phyloP scores from a whole-genome alignment of 768 basidiomycete species.

The Trametes villosa region DNA sequence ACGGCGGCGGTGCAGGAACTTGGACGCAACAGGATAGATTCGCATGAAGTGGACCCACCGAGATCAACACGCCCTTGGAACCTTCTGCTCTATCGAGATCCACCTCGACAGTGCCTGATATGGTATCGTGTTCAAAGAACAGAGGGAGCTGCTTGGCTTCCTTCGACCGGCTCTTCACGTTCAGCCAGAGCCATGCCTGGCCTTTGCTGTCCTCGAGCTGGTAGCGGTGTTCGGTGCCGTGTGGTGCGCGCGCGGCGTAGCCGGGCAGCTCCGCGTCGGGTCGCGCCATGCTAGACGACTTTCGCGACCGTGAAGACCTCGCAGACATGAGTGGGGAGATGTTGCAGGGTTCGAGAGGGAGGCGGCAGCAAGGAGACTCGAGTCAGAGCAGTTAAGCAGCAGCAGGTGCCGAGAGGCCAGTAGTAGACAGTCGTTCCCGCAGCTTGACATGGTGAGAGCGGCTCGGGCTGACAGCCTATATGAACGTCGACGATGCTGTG shows the following conservation, averaged over 20 bases:
- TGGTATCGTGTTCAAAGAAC: conserved; percentile 51
- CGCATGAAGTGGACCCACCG: conserved; percentile 39
- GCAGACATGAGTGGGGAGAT: not conserved
- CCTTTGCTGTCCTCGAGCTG: conserved; percentile 49
- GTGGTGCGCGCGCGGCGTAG: conserved; percentile 19
- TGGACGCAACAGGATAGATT: not conserved
- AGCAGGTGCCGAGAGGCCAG: not conserved
- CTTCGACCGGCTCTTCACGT: conserved; percentile 47
- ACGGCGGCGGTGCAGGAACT: not conserved
- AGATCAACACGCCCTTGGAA: conserved; percentile 51
- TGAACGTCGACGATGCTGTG: conserved; percentile 1
- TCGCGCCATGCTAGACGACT: not conserved
- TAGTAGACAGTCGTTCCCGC: conserved; percentile 8
- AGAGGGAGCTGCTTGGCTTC: conserved; percentile 45
- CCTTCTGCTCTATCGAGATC: conserved; percentile 54
- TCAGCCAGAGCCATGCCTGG: conserved; percentile 52
- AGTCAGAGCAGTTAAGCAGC: not conserved
- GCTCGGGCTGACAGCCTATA: not conserved
- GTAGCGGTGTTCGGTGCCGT: conserved; percentile 40
- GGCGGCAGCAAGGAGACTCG: not conserved
- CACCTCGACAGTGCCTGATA: conserved; percentile 56
- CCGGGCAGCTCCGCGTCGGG: conserved; percentile 8
- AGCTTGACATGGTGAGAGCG: conserved; percentile 13
- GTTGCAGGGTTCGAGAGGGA: not conserved
- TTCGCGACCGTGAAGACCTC: not conserved